A percentile compares a stretch with the other conserved stretches of the same genome.
Evolutionary conservation across 306 rosid species (phyloP).

Genomic region (Glycine tomentella): DNA sequence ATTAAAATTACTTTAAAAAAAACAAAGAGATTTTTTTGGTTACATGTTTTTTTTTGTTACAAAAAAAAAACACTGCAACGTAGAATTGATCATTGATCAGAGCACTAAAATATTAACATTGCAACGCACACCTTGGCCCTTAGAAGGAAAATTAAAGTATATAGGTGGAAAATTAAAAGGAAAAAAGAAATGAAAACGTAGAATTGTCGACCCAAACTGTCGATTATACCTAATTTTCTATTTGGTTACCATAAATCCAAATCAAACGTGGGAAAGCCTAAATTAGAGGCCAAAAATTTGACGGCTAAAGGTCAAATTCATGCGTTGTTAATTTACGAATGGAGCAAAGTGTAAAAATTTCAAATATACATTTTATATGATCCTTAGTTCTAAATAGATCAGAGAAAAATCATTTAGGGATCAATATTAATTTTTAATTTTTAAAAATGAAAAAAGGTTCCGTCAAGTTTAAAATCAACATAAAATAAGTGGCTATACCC

Average conservation of each 20-base stretch:
- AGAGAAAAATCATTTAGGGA: conserved; percentile 2
- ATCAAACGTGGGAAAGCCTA: conserved; percentile 8
- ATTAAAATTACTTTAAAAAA: neutral
- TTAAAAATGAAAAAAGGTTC: neutral
- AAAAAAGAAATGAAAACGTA: neutral
- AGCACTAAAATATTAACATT: too few species aligned
- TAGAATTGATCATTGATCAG: neutral
- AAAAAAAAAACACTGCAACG: too few species aligned
- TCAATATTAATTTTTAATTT: conserved; percentile 8
- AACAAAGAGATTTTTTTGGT: neutral
- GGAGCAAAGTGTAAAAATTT: conserved; percentile 36
- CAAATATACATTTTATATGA: neutral
- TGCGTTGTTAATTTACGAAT: conserved; percentile 15
- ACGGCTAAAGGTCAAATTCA: conserved; percentile 36
- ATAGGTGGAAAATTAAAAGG: conserved; percentile 2
- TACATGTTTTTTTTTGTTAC: too few species aligned
- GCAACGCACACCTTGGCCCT: neutral
- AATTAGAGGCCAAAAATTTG: conserved; percentile 34
- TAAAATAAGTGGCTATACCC: neutral
- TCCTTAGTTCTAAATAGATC: neutral
- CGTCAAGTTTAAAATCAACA: conserved; percentile 28
- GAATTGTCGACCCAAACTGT: neutral
- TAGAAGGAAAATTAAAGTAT: neutral
- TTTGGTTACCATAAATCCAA: conserved; percentile 24
- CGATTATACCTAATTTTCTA: conserved; percentile 10